phyloP scores from a whole-genome alignment of 768 basidiomycete genomes.

The Phlegmacium glaucopus region DNA sequence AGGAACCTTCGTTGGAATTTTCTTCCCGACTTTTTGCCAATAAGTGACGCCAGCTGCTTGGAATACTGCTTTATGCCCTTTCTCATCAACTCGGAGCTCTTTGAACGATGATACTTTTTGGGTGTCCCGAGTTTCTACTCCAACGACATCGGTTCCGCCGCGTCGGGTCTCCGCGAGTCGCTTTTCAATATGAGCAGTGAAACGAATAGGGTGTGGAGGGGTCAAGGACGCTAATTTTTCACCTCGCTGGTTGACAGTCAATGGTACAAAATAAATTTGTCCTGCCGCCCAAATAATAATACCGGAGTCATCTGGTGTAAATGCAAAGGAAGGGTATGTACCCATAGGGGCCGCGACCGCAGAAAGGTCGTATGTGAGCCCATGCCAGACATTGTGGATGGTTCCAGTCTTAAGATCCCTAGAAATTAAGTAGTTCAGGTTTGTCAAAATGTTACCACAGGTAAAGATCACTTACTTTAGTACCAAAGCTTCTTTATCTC shows the following conservation, averaged over 20 bases:
- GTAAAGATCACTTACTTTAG: slow-evolving; percentile 48
- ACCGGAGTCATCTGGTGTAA: slow-evolving; percentile 54
- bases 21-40: slow-evolving; percentile 39
- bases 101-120: slow-evolving; percentile 63
- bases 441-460: too few relatives aligned
- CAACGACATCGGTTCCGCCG: slow-evolving; percentile 46
- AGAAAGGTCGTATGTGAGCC: slow-evolving; percentile 65
- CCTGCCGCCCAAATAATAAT: slow-evolving; percentile 76
- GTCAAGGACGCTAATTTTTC: slow-evolving; percentile 44
- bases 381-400: slow-evolving; percentile 62
- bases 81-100: slow-evolving; percentile 54
- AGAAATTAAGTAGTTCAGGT: background rate
- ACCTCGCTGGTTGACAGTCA: slow-evolving; percentile 45
- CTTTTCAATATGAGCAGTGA: slow-evolving; percentile 62
- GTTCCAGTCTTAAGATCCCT: slow-evolving; percentile 70
- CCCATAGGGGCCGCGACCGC: slow-evolving; percentile 72
- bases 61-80: slow-evolving; percentile 54
- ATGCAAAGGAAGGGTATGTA: slow-evolving; percentile 75
- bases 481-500: slow-evolving; percentile 70
- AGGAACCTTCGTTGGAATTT: slow-evolving; percentile 38
- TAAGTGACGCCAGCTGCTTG: slow-evolving; percentile 64
- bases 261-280: slow-evolving; percentile 61
- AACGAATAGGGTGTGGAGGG: slow-evolving; percentile 47
- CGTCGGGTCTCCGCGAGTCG: slow-evolving; percentile 58
- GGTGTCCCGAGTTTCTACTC: slow-evolving; percentile 48